phyloP scores from a whole-genome alignment of 2,329 filamentous ascomycete species.

The Clonostachys sp. region DNA sequence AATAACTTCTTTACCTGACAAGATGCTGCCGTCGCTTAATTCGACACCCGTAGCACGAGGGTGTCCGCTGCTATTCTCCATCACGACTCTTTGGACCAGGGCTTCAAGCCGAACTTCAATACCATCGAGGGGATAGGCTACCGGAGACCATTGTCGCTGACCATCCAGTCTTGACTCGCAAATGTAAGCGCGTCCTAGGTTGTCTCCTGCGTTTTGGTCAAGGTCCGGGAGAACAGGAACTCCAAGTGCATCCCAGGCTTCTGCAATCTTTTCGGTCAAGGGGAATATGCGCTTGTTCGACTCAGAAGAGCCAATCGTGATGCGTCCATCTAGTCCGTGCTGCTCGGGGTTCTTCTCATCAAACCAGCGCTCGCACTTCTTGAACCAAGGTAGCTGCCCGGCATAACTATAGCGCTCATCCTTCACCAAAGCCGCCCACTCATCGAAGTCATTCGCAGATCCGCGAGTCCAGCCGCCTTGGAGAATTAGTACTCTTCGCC shows the following conservation, averaged over 20 bases:
- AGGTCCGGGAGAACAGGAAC: slow-evolving; percentile 15
- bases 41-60: slow-evolving; percentile 17
- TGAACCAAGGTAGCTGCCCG: slow-evolving; percentile 38
- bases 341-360: slow-evolving; percentile 20
- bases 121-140: slow-evolving; percentile 13
- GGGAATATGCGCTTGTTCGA: slow-evolving; percentile 27
- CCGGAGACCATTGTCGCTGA: slow-evolving; percentile 13
- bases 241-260: slow-evolving; percentile 34
- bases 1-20: slow-evolving; percentile 30
- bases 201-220: slow-evolving; percentile 17
- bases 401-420: slow-evolving; percentile 40
- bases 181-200: slow-evolving; percentile 24
- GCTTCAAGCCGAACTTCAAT: slow-evolving; percentile 15
- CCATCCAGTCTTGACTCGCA: slow-evolving; percentile 15
- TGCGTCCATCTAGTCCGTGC: slow-evolving; percentile 29
- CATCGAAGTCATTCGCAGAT: slow-evolving; percentile 34
- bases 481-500: background rate
- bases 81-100: slow-evolving; percentile 10
- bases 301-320: slow-evolving; percentile 19
- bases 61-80: slow-evolving; percentile 2
- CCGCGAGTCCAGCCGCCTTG: slow-evolving; percentile 35
- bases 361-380: slow-evolving; percentile 27
- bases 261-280: slow-evolving; percentile 22
- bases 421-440: slow-evolving; percentile 25
- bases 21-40: slow-evolving; percentile 14